Base-by-base conservation (phyloP, 805 yeast genomes). In the Metschnikowia lachancei region DNA sequence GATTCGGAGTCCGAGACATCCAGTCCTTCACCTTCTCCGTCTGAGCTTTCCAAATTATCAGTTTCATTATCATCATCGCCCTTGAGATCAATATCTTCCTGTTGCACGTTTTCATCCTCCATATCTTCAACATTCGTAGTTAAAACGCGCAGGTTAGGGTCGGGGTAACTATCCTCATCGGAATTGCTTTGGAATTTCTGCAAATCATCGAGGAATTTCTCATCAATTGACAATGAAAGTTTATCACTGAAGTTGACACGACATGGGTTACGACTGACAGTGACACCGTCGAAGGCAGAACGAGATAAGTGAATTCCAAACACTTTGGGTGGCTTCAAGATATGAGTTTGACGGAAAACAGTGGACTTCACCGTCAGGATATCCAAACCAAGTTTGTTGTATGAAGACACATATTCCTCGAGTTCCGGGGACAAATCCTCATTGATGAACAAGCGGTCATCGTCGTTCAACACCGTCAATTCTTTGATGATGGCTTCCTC, bases 241-340 rank as follows among this genome's bases (percentile, higher is more conserved):
- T 58, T 59, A 54, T 85, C 91, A 10, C 78, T 81, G 56, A 86
- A 85, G 8, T 69, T 62, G 4, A 89, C 89, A 43, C 80, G 71
- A 63, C 96, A 87, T 9, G 87, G 70, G 64, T 88, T 91, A 55
- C 96, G 77, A 8, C 83, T 74, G 1, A 86, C 78, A 14, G 76
- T 78, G 35, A 79, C 79, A 8, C 86, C 88, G 40, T 80, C 75
- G 60, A 77, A 90, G 35, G 85, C 76, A 0, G 97, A 91, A 56
- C 98, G 74, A 9, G 96, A 88, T 35, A 94, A 66, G 62, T 92
- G 98, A n/a, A 92, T 67, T 0, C 87, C 78, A 41, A 94, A 71
- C 6, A 87, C 67, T 45, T 77, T 74, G 0, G 99, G 97, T 3
- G 87, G 78, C 45, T 76, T 74, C 11, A 80, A 72, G 34, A 89